Conservation (phyloP, 768 basidiomycete species). For the Leccinum subgranulosum region DNA sequence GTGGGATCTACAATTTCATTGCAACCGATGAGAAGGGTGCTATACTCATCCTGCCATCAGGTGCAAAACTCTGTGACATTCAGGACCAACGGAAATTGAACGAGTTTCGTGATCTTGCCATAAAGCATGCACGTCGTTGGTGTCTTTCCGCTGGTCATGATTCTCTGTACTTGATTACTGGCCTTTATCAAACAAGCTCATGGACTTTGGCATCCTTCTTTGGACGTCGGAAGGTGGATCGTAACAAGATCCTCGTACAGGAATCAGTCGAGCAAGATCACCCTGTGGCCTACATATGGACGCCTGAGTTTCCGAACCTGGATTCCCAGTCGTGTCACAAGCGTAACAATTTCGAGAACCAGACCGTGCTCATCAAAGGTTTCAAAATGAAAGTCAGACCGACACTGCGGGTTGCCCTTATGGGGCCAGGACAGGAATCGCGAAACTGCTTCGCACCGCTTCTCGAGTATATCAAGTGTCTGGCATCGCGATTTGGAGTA, state of each 20-base stretch:
- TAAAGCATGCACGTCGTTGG: background rate
- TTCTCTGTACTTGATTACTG: constrained; percentile 7
- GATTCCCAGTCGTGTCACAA: background rate
- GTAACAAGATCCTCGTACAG: background rate
- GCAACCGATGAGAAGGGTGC: background rate
- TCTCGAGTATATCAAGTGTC: background rate
- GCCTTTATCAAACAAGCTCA: background rate
- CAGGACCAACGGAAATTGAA: background rate
- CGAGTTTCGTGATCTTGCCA: background rate
- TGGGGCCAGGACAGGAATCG: no score
- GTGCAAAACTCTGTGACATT: background rate
- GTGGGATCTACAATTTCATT: background rate
- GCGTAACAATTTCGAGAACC: background rate
- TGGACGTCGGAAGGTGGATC: background rate
- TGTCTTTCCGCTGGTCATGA: background rate
- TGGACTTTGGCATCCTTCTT: constrained; percentile 3
- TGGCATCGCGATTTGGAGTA: background rate
- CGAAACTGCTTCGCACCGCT: background rate
- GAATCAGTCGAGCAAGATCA: background rate
- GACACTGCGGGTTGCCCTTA: background rate
- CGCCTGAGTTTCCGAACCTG: background rate
- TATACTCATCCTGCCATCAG: constrained; percentile 5
- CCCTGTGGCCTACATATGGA: background rate
- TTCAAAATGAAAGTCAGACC: constrained; percentile 6
- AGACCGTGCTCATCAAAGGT: constrained; percentile 9